A percentile compares a stretch with the other conserved stretches of the same genome.
Evolutionary conservation across 2,329 filamentous ascomycete genomes (phyloP).

Genomic region (Clonostachys rhizophaga): DNA sequence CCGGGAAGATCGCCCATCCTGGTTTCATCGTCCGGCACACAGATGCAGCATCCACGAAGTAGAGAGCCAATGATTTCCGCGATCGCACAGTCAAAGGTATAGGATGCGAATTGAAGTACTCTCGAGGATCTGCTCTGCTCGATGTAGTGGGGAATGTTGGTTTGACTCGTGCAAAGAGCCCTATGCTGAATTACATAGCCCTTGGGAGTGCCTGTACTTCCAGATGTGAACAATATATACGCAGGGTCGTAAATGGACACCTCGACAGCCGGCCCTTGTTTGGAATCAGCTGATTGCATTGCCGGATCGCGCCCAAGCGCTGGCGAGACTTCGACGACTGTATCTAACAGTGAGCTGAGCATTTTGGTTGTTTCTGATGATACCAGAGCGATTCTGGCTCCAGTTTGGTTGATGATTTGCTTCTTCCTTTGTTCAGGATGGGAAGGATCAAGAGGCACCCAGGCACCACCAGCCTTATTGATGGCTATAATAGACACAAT

Average conservation of each 20-base stretch:
- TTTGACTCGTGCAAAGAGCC: conserved; percentile 5
- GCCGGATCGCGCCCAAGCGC: too few relatives aligned
- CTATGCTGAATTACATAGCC: conserved; percentile 7
- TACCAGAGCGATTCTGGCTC: not conserved
- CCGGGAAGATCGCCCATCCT: conserved; percentile 13
- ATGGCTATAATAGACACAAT: conserved; percentile 14
- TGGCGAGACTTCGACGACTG: not conserved
- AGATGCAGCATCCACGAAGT: not conserved
- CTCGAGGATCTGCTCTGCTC: conserved; percentile 4
- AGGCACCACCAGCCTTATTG: conserved; percentile 20
- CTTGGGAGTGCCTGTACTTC: conserved; percentile 7
- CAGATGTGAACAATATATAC: conserved; percentile 7
- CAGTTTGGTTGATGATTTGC: not conserved
- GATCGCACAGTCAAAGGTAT: conserved; percentile 4
- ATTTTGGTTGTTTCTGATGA: not conserved
- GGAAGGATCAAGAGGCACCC: conserved; percentile 14
- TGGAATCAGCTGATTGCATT: not conserved
- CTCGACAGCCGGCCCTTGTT: too few relatives aligned
- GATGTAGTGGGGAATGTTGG: conserved; percentile 2
- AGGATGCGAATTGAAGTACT: conserved; percentile 9
- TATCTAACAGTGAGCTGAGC: not conserved
- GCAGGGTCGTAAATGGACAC: conserved; percentile 7
- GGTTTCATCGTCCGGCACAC: not conserved
- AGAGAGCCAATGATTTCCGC: conserved; percentile 3
- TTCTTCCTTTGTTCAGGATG: conserved; percentile 3